These are phyloP conservation scores for Hymenoscyphus fructigenus DNA, from an alignment of 2,329 filamentous ascomycete genomes.

Conservation along the genomic window DNA sequence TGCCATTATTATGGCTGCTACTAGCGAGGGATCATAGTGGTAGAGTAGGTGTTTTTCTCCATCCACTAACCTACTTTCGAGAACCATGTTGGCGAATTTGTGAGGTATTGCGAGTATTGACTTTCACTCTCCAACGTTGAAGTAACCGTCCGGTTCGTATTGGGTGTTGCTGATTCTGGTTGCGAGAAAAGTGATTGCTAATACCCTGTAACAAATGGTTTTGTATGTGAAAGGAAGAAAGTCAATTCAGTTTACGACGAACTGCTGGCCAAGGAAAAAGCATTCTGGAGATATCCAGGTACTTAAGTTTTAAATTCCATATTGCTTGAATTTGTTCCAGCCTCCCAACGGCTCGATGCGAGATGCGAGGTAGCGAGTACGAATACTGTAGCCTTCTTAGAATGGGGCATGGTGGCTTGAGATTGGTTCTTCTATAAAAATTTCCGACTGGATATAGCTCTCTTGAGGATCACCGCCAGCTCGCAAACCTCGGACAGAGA, in stretches of 20 bases:
- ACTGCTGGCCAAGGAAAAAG: background rate
- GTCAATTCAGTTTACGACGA: background rate
- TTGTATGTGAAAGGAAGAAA: background rate
- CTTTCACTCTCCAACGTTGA: background rate
- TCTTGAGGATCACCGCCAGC: no score
- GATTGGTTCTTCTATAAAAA: no score
- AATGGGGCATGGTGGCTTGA: no score
- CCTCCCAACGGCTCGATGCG: background rate
- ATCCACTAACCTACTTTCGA: background rate
- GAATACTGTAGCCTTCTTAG: background rate
- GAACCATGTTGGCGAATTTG: background rate
- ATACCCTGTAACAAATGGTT: no score
- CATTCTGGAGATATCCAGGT: background rate
- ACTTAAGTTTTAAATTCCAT: background rate
- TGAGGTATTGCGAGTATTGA: background rate
- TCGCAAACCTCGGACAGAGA: no score
- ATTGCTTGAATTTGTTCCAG: background rate
- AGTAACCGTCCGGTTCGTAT: no score
- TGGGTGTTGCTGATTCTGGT: no score
- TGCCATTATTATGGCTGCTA: slow-evolving; percentile 44
- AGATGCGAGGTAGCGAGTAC: background rate
- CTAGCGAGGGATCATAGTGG: slow-evolving; percentile 48
- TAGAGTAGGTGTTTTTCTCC: slow-evolving; percentile 38
- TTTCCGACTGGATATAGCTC: no score
- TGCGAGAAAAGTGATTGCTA: no score